Conservation (phyloP, 2,329 filamentous ascomycete genomes). For the Epicoccum sorghinum region DNA sequence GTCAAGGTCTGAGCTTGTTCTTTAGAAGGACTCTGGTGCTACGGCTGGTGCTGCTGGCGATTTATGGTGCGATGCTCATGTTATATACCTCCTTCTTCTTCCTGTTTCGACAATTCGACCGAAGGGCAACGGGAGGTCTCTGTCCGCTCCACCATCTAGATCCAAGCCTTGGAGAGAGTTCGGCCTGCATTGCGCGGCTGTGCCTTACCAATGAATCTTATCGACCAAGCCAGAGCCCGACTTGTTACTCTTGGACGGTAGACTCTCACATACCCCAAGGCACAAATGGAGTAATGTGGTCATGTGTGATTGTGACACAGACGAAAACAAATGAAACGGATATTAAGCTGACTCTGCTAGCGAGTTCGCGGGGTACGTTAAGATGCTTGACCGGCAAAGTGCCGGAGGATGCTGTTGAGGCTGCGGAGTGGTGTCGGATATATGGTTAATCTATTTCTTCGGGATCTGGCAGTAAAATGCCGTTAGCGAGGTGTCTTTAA, state of each 20-base stretch:
- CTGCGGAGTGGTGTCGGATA: constrained; percentile 4
- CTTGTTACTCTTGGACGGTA: constrained; percentile 12
- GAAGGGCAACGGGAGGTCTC: neutral
- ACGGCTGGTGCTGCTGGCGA: neutral
- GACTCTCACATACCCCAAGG: neutral
- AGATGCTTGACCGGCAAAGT: constrained; percentile 10
- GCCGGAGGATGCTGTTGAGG: constrained; percentile 6
- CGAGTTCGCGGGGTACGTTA: constrained; percentile 4
- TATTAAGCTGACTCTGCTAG: constrained; percentile 14
- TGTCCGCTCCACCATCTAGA: constrained; percentile 8
- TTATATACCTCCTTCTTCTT: constrained; percentile 4
- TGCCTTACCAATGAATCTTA: constrained; percentile 10
- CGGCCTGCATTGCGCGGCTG: constrained; percentile 1
- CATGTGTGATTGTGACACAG: constrained; percentile 1
- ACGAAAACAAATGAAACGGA: constrained; percentile 22
- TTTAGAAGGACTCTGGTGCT: constrained; percentile 4
- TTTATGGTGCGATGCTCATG: neutral
- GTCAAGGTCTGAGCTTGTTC: neutral
- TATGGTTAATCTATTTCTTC: constrained; percentile 26
- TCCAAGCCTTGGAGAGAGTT: constrained; percentile 4
- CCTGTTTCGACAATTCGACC: neutral
- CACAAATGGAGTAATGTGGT: constrained; percentile 3
- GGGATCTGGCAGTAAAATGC: constrained; percentile 20
- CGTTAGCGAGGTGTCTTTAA: constrained; percentile 25
- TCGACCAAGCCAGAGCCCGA: constrained; percentile 1